phyloP scores from a whole-genome alignment of 306 rosid species.

The Geum urbanum region DNA sequence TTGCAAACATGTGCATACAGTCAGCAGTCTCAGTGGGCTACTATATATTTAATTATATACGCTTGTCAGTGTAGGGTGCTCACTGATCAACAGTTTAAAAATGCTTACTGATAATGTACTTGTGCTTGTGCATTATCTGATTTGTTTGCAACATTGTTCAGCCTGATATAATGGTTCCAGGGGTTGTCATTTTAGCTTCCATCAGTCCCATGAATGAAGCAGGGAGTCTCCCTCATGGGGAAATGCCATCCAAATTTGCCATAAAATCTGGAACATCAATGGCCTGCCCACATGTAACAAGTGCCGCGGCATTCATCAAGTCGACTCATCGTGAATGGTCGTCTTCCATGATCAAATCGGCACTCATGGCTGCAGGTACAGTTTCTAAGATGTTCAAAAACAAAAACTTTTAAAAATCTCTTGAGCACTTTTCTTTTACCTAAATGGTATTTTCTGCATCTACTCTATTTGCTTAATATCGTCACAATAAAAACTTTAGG shows the following conservation, averaged over 20 bases:
- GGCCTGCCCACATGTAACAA: conserved; percentile 96
- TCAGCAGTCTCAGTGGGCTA: too few species aligned
- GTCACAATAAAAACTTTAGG: neutral
- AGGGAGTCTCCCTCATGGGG: conserved; percentile 53
- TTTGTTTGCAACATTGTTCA: conserved; percentile 23
- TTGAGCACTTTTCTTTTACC: neutral
- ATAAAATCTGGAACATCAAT: conserved; percentile 85
- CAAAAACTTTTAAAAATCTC: neutral
- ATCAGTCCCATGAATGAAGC: conserved; percentile 50
- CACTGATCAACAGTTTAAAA: too few species aligned
- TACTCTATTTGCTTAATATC: neutral
- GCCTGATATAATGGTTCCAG: conserved; percentile 97
- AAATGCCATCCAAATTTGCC: conserved; percentile 54
- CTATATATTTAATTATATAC: too few species aligned
- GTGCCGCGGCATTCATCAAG: conserved; percentile 80
- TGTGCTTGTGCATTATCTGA: too few species aligned
- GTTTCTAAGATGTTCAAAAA: neutral
- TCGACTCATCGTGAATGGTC: conserved; percentile 59
- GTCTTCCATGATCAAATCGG: conserved; percentile 86
- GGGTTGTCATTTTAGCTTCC: conserved; percentile 76
- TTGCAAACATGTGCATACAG: neutral
- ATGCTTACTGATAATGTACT: too few species aligned
- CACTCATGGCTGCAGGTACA: conserved; percentile 92
- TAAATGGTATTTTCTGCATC: neutral
- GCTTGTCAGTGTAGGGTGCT: too few species aligned